phyloP scores from a whole-genome alignment of 805 yeast genomes.

The Metschnikowia corniflorae region DNA sequence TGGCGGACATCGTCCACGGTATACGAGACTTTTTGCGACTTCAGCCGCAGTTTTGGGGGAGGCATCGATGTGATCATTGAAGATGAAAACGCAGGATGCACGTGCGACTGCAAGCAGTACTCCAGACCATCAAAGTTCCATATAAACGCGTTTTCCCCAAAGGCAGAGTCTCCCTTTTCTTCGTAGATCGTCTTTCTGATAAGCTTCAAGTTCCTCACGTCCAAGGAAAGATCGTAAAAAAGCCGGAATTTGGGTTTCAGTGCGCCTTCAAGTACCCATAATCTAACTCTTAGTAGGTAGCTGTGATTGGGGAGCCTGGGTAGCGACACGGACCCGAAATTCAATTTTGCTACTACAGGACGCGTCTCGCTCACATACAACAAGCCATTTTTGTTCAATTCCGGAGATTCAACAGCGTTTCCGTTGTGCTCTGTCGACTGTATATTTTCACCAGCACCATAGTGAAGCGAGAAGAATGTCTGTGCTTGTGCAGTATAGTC shows the following conservation, averaged over 20 bases:
- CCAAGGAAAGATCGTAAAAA: constrained; percentile 6
- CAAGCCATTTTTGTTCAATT: constrained; percentile 8
- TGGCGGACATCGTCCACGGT: constrained; percentile 15
- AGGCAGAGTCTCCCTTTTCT: background rate
- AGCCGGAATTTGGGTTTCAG: background rate
- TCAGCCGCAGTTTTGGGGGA: background rate
- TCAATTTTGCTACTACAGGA: constrained; percentile 20
- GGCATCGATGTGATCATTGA: background rate
- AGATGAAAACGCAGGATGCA: background rate
- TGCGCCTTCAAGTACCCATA: constrained; percentile 4
- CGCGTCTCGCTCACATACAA: constrained; percentile 34
- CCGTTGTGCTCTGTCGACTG: too few relatives aligned
- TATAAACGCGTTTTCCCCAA: constrained; percentile 11
- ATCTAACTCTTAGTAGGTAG: constrained; percentile 2
- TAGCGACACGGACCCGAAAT: constrained; percentile 26
- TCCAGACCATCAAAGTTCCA: constrained; percentile 11
- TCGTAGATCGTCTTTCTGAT: background rate
- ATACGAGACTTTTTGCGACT: constrained; percentile 8
- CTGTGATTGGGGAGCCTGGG: constrained; percentile 17
- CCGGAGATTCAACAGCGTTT: background rate
- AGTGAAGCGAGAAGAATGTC: constrained; percentile 21
- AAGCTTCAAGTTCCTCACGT: constrained; percentile 9
- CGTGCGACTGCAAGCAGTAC: constrained; percentile 9
- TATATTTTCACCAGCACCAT: background rate
- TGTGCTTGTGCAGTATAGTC: constrained; percentile 1